Evolutionary conservation across 2,329 filamentous ascomycete genomes (phyloP), one percentile per base, ranked within the genome.

Genomic region (Ampelomyces quisqualis): DNA sequence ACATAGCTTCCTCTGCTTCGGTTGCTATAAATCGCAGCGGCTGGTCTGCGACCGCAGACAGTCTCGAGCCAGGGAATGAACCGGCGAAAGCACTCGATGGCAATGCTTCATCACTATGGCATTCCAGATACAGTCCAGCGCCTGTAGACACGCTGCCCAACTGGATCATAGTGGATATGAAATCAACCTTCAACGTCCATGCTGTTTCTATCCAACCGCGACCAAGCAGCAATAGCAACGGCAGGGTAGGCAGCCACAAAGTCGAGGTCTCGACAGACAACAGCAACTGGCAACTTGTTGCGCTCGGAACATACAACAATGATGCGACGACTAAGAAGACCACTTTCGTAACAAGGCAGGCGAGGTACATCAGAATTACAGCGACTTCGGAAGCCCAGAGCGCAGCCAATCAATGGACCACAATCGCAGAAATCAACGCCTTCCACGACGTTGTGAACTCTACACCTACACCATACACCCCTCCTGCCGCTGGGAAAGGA

Each of bases 201-300:
- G 62, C 58, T 17, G 43, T 70, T 23, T 55, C 46, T 21, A 63
- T 67, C 20, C 47, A 57, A 14, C 68, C 62, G 7, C 58, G 65
- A 8, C 65, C 68, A 34, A 63, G 65, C 38, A 53, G 53, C 15
- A 51, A 26, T n/a, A 42, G 23, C 2, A 69, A 69, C 40, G 65
- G 68, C 7, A 64, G 62, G 17, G 68, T 70, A 33, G 67, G 67
- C 11, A 45, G 56, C n/a, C 64, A 70, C 39, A 55, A 20, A 6
- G 57, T 68, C 27, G 51, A 65, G 36, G 27, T 62, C 23, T 67
- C 64, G 30, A 50, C 43, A 7, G 63, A 69, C 37, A 58, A 55
- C 13, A 42, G 43, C 5, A 64, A 47, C 31, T 69, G 57, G 56
- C 39, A 38, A 14, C 38, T 46, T 10, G 47, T 47, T 2, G 65